Evolutionary conservation across 2,329 filamentous ascomycete genomes (phyloP), one percentile per base, ranked within the genome.

Genomic region (Verticillium dahliae): DNA sequence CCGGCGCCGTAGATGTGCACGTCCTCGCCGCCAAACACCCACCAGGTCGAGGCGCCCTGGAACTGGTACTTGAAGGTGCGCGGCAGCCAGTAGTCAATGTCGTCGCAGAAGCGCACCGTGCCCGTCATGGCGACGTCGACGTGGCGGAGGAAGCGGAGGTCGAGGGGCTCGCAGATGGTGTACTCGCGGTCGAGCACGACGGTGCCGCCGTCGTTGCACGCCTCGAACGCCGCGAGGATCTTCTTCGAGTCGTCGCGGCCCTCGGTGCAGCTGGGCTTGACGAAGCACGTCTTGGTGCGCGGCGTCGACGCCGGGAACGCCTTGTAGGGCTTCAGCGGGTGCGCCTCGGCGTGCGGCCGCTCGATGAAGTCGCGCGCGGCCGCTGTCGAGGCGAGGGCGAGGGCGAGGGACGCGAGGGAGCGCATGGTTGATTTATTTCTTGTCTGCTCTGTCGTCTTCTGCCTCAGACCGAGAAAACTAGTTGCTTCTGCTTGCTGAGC

Each of bases 31-130:
- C 72, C 72, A 59, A 72, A 66, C 50, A 65, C 67, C 72, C 72
- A 74, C 62, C 72, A 71, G 5, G 68, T 65, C 1, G 84, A 72
- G 85, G 83, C 81, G 64, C 89, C 89, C 67, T 90, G 88, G 74
- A 85, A 91, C 6, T 75, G 76, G 33, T 87, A 85, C 61, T 81
- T 81, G 78, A 90, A 90, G 52, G 81, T 78, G 67, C 89, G 80
- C 9, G 78, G 79, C 65, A 87, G 80, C 88, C 88, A 90, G 73
- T 90, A 90, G 65, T 85, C 80, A 1, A 86, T 87, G 69, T 91
- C 85, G 58, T 87, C 81, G 61, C 82, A 84, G 74, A 90, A 90
- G 61, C 82, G 76, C 22, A 90, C 79, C 27, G 80, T 80, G 27
- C 85, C 86, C 0, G 70, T 72, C 61, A 75, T 76, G 76, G 84